Evolutionary conservation across 2,329 filamentous ascomycete genomes (phyloP).

Genomic region (Penicillium nordicum): DNA sequence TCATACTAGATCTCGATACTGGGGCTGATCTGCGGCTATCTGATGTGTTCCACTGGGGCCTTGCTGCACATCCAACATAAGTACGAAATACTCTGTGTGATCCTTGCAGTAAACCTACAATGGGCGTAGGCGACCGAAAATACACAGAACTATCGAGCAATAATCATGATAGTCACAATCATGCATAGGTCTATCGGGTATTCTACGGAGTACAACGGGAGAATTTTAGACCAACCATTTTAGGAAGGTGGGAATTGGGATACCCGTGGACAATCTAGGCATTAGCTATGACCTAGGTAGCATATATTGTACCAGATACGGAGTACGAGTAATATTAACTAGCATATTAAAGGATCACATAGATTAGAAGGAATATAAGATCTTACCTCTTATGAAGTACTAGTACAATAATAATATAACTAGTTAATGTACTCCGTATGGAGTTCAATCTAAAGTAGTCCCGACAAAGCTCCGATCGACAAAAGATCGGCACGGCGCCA

Average conservation of each 20-base stretch:
- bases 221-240: slow-evolving; percentile 1
- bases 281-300: neutral
- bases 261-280: neutral
- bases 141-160: neutral
- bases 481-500: slow-evolving; percentile 12
- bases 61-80: neutral
- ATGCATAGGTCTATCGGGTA: neutral
- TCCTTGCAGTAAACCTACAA: neutral
- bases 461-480: slow-evolving; percentile 14
- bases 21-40: neutral
- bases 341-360: neutral
- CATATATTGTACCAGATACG: neutral
- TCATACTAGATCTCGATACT: neutral
- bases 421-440: too few species aligned
- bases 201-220: neutral
- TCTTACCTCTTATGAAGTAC: neutral
- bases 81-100: neutral
- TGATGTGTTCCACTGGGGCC: neutral
- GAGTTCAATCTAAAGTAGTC: neutral
- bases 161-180: neutral
- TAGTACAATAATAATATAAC: neutral
- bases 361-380: neutral
- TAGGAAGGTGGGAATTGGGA: neutral
- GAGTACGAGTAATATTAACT: neutral
- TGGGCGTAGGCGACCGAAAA: too few species aligned